Conservation (phyloP, 306 rosid species). For the Prosopis cineraria region DNA sequence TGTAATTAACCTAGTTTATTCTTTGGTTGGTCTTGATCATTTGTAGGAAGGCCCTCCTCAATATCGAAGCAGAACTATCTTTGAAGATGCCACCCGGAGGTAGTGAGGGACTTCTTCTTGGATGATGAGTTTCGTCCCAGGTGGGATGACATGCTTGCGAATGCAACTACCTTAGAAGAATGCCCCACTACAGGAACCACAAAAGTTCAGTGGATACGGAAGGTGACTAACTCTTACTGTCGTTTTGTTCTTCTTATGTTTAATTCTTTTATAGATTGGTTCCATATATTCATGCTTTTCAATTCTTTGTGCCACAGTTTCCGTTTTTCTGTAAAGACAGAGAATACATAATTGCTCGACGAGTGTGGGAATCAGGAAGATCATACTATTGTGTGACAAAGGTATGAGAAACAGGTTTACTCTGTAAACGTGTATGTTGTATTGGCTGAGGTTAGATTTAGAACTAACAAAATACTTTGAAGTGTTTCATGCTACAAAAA, state of each 20-base stretch:
- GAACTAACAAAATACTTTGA: background rate
- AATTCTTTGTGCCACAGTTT: slow-evolving; percentile 55
- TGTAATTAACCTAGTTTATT: background rate
- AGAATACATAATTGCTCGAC: slow-evolving; percentile 67
- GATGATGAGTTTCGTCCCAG: slow-evolving; percentile 58
- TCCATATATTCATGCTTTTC: slow-evolving; percentile 32
- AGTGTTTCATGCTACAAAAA: background rate
- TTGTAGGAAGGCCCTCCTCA: slow-evolving; percentile 62
- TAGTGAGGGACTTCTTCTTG: slow-evolving; percentile 65
- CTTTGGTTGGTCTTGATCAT: background rate
- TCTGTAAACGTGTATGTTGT: background rate
- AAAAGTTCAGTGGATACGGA: slow-evolving; percentile 62
- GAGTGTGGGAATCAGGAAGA: slow-evolving; percentile 70
- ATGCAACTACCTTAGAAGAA: slow-evolving; percentile 52
- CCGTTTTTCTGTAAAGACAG: slow-evolving; percentile 76
- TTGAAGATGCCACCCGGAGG: slow-evolving; percentile 70
- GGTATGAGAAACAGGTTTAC: slow-evolving; percentile 41
- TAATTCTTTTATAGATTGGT: slow-evolving; percentile 8
- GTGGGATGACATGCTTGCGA: slow-evolving; percentile 62
- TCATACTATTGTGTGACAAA: slow-evolving; percentile 66
- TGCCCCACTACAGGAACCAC: slow-evolving; percentile 63
- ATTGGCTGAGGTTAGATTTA: background rate
- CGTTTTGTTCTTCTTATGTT: background rate
- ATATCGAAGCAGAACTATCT: slow-evolving; percentile 57
- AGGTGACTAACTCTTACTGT: slow-evolving; percentile 33